Conservation (phyloP, 495 filamentous ascomycete species). For the Talaromyces adpressus region DNA sequence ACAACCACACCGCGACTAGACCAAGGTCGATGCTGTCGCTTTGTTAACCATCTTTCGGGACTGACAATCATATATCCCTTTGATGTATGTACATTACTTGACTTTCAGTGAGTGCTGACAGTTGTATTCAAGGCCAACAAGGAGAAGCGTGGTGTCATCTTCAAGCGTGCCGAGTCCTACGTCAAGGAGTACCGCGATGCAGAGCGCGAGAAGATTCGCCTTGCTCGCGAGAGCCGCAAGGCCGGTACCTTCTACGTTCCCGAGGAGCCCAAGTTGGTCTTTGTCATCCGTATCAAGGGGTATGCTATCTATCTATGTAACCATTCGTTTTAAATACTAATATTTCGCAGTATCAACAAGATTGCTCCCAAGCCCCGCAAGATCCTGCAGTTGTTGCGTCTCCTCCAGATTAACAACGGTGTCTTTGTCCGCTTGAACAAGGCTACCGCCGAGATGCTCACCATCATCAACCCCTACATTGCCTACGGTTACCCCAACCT, state of each 20-base stretch:
- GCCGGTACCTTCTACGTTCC: constrained; percentile 89
- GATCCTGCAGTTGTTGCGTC: constrained; percentile 97
- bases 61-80: constrained; percentile 55
- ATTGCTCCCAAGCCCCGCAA: constrained; percentile 99
- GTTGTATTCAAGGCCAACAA: constrained; percentile 55
- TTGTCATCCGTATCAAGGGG: constrained; percentile 99
- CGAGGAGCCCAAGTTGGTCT: constrained; percentile 93
- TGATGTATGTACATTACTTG: constrained; percentile 12
- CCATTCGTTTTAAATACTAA: neutral
- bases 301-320: constrained; percentile 24
- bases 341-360: constrained; percentile 90
- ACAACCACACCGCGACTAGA: constrained; percentile 83
- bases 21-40: constrained; percentile 90
- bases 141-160: constrained; percentile 94
- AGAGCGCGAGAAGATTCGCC: constrained; percentile 97
- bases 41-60: constrained; percentile 99
- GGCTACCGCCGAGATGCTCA: constrained; percentile 96
- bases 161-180: constrained; percentile 99
- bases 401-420: constrained; percentile 99
- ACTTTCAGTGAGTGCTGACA: no score
- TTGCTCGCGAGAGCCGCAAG: constrained; percentile 79
- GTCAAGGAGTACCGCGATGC: constrained; percentile 97
- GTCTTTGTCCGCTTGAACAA: constrained; percentile 97
- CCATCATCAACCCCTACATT: constrained; percentile 95
- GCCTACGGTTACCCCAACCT: constrained; percentile 99